Evolutionary conservation across 257 asterid genomes (phyloP).

Genomic region (Solanum megistacrolobum): DNA sequence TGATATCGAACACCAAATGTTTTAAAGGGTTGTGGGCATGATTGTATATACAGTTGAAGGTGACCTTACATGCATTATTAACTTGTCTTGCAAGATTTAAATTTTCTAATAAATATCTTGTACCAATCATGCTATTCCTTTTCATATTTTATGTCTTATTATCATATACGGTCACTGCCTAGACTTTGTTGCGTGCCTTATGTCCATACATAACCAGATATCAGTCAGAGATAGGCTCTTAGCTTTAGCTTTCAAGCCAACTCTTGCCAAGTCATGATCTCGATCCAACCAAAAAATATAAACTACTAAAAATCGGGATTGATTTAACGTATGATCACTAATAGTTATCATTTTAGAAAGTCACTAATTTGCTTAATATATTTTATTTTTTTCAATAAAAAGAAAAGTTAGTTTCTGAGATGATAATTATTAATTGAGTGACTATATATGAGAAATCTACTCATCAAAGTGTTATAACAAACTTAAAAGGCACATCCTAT

Average conservation of each 20-base stretch:
- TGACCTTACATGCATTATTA: background rate
- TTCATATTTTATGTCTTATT: background rate
- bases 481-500: background rate
- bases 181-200: background rate
- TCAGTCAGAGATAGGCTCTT: background rate
- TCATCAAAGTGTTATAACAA: background rate
- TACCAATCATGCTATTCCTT: background rate
- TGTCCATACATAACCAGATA: background rate
- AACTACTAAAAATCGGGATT: background rate
- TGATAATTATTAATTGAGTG: background rate
- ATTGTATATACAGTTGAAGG: background rate
- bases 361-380: background rate
- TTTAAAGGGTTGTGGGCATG: background rate
- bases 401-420: no score
- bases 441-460: background rate
- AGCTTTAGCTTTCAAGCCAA: background rate
- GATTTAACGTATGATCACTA: background rate
- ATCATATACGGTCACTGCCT: background rate
- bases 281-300: background rate
- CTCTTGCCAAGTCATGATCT: background rate
- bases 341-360: background rate
- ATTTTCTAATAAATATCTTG: background rate
- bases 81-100: background rate
- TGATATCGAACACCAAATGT: background rate
- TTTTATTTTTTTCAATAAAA: no score